These are phyloP conservation scores for Penicillium bovifimosum DNA, from an alignment of 495 filamentous ascomycete species.

Conservation along the genomic window DNA sequence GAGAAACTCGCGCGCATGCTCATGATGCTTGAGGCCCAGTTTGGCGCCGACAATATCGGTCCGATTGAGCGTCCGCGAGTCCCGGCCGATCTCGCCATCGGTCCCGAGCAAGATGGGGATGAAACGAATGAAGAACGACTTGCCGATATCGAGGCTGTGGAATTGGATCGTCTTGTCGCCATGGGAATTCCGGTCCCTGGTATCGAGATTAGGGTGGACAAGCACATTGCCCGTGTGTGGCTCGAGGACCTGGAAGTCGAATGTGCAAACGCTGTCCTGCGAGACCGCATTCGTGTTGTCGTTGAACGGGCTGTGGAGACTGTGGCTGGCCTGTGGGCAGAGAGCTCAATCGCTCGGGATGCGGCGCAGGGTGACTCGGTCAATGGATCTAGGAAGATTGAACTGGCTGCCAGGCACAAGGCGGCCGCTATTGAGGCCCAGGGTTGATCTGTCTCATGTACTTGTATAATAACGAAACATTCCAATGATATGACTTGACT, in stretches of 20 bases:
- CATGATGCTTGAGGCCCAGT: slow-evolving; percentile 96
- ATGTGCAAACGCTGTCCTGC: slow-evolving; percentile 64
- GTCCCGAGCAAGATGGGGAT: slow-evolving; percentile 27
- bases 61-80: slow-evolving; percentile 68
- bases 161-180: slow-evolving; percentile 64
- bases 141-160: slow-evolving; percentile 52
- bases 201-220: slow-evolving; percentile 80
- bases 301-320: slow-evolving; percentile 91
- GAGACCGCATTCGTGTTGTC: slow-evolving; percentile 77
- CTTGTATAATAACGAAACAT: slow-evolving; percentile 22
- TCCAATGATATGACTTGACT: slow-evolving; percentile 3
- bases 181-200: slow-evolving; percentile 86
- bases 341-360: slow-evolving; percentile 23
- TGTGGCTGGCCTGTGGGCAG: slow-evolving; percentile 67
- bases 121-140: slow-evolving; percentile 41
- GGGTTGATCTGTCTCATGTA: slow-evolving; percentile 13
- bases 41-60: slow-evolving; percentile 63
- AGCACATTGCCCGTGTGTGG: slow-evolving; percentile 83
- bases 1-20: slow-evolving; percentile 78
- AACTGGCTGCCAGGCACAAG: slow-evolving; percentile 14
- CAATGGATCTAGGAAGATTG: slow-evolving; percentile 9
- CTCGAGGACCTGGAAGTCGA: slow-evolving; percentile 88
- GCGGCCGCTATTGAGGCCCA: slow-evolving; percentile 24
- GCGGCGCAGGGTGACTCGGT: slow-evolving; percentile 18
- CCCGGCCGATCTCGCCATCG: slow-evolving; percentile 36